Percentiles rank a stretch among this genome's conserved stretches.
phyloP scores from a whole-genome alignment of 345 rosid species.

The Euphorbia lathyris region DNA sequence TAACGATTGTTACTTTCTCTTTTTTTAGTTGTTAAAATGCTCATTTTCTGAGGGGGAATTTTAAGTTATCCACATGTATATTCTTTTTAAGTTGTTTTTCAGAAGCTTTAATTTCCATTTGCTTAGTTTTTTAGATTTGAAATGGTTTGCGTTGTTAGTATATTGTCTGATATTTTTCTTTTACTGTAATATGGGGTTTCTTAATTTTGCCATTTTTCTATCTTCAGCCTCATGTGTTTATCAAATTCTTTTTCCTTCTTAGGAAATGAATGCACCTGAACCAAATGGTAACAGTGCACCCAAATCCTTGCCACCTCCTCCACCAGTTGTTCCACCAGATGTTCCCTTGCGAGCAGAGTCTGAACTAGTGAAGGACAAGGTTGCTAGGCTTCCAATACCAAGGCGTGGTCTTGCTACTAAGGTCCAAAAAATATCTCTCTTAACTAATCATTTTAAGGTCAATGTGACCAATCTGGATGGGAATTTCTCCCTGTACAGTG shows the following conservation, averaged over 20 bases:
- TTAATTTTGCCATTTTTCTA: background rate
- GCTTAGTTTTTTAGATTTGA: background rate
- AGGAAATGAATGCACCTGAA: constrained; percentile 50
- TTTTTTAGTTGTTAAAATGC: background rate
- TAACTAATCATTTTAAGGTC: constrained; percentile 81
- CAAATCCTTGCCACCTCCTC: constrained; percentile 58
- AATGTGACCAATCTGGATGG: constrained; percentile 48
- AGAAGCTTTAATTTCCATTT: background rate
- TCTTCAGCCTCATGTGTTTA: background rate
- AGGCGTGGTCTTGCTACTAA: constrained; percentile 59
- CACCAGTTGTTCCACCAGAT: constrained; percentile 47
- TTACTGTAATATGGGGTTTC: too few relatives aligned
- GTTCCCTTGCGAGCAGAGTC: constrained; percentile 36
- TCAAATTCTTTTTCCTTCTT: background rate
- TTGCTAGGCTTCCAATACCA: constrained; percentile 50
- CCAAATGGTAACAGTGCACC: constrained; percentile 35
- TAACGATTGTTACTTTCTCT: background rate
- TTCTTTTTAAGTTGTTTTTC: background rate
- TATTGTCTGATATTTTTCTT: background rate
- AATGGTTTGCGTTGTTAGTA: background rate
- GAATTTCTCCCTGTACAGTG: constrained; percentile 71
- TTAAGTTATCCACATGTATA: background rate
- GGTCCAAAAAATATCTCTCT: constrained; percentile 52
- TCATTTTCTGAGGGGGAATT: background rate
- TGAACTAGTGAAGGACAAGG: constrained; percentile 45